Evolutionary conservation across 2,329 filamentous ascomycete species (phyloP), one percentile per base, ranked within the genome.

Genomic region (Pleochaeta shiraiana): DNA sequence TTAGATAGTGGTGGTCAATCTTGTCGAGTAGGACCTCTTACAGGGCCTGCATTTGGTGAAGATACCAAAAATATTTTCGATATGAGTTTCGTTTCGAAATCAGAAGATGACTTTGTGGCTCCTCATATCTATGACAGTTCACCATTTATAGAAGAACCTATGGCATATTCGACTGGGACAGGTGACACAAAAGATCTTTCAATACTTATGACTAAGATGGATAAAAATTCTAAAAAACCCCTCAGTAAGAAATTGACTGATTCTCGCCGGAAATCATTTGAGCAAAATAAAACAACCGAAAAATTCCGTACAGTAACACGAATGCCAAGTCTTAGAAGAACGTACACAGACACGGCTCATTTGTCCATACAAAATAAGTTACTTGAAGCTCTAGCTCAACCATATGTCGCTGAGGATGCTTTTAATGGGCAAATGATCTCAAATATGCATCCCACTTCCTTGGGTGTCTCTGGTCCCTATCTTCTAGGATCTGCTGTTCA

Each of bases 371-470:
- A 95, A 74, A 85, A 87, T 70, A 92, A 86, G 75, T 82, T 96
- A 57, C 83, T 92, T 70, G 91, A 97, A 71, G 86, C 86, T 63
- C 79, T 96, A 74, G 85, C 90, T 28, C 86, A 91, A 73, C 91
- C 92, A 19, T 95, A 67, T 57, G 53, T 69, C 5, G 68, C 70
- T 16, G 68, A 66, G 31, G 71, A 73, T 63, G 63, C 59, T 11
- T 63, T 70, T 9, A 62, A 71, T 34, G 71, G 72, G 33, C 67
- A 68, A 6, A 65, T 70, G 24, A 63, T 72, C 33, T 78, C 80
- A 63, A 76, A 71, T 64, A 69, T 75, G 33, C 74, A 74, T 55
- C 76, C 76, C 64, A 66, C 69, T 45, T 55, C 66, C n/a, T 66
- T 64, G 16, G 66, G 69, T 63, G 73, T 75, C 64, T 64, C 69